Evolutionary conservation across 805 yeast genomes (phyloP), one percentile per base, ranked within the genome.

Genomic region (Starmera amethionina): DNA sequence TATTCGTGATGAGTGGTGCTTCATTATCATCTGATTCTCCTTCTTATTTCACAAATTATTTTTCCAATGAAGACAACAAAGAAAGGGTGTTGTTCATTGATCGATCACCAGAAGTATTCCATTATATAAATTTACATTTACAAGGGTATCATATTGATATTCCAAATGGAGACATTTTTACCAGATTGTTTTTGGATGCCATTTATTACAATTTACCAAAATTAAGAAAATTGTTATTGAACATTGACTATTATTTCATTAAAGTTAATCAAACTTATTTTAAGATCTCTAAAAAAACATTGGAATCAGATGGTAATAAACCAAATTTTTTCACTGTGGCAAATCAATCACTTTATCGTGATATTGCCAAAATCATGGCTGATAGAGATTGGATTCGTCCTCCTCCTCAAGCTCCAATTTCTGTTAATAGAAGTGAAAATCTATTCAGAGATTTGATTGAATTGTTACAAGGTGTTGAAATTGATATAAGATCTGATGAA

Each of bases 11-110:
- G 31, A 79, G 87, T 52, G 96, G 96, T 1, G 89, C 93, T 0
- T 85, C 95, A 2, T 60, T 88, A 32, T 81, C 87, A 22, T 82
- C 83, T 2, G 96, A 88, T 60, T 80, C 81, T 0, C 97, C 97
- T 0, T 84, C 94, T 5, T 87, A 83, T 56, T 89, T 88, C 64
- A 86, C 96, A 3, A 66, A 71, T 25, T 85, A 67, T 62, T 88
- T 88, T 56, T 49, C 51, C 5, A 52, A 62, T 16, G 58, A 59
- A 7, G 64, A 52, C 19, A 70, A 49, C 39, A 51, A 59, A 14
- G 54, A 54, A 8, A 65, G 63, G 32, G 60, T 70, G 1, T 56
- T 85, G 9, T 77, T 75, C 50, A 75, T 88, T 40, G 96, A 88
- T 57, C 64, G 96, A 31, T 79, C 81, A 9, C 82, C 94, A 0